phyloP scores from a whole-genome alignment of 306 rosid genomes.

The Rosa rugosa region DNA sequence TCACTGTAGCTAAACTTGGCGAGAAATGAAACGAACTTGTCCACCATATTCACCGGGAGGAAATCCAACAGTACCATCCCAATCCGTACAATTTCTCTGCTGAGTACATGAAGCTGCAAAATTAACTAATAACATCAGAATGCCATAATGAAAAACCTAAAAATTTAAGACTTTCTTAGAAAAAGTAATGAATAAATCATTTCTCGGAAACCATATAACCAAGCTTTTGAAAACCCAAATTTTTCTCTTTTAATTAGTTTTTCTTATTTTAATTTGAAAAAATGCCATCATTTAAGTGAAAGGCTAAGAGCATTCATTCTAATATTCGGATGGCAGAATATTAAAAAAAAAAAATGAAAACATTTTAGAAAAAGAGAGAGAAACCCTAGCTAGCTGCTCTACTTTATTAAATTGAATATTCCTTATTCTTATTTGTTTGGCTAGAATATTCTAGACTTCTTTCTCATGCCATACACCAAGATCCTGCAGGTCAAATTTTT shows the following conservation, averaged over 20 bases:
- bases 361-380: neutral
- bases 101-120: constrained; percentile 51
- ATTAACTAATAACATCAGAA: neutral
- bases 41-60: constrained; percentile 43
- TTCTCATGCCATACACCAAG: neutral
- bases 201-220: neutral
- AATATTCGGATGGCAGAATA: too few species aligned
- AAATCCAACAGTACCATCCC: constrained; percentile 42
- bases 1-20: constrained; percentile 49
- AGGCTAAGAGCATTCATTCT: too few species aligned
- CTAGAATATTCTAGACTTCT: neutral
- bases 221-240: too few species aligned
- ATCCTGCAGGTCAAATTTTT: neutral
- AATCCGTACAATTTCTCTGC: constrained; percentile 34
- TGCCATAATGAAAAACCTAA: too few species aligned
- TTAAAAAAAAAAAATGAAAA: too few species aligned
- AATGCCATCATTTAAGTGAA: too few species aligned
- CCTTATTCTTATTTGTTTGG: neutral
- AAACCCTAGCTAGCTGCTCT: neutral
- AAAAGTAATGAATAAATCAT: too few species aligned
- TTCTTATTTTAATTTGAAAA: too few species aligned
- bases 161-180: too few species aligned
- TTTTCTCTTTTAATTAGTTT: too few species aligned
- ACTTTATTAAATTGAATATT: too few species aligned
- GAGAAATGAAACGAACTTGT: constrained; percentile 31